phyloP scores from a whole-genome alignment of 225 moss, liverwort and hornwort genomes.

The Straminergon stramineum region DNA sequence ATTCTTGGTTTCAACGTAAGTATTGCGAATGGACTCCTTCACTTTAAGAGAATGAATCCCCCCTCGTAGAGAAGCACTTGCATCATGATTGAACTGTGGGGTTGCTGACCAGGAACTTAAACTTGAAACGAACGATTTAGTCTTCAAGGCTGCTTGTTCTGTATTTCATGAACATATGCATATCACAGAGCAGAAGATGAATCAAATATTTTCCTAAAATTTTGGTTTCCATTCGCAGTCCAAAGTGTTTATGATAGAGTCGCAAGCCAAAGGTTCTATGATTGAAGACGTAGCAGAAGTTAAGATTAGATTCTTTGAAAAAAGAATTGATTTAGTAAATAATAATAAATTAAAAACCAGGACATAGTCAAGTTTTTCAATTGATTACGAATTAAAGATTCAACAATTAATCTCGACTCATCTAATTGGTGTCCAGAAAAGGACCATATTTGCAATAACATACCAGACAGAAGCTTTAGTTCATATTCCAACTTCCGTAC shows the following conservation, averaged over 20 bases:
- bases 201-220: not conserved
- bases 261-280: not conserved
- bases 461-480: constrained; percentile 75
- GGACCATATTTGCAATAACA: not conserved
- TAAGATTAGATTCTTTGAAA: not conserved
- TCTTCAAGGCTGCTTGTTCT: constrained; percentile 72
- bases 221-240: not conserved
- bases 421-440: not conserved
- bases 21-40: constrained; percentile 56
- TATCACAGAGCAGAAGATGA: not conserved
- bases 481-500: constrained; percentile 95
- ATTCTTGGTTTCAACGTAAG: constrained; percentile 43
- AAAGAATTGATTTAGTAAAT: not conserved
- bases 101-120: constrained; percentile 60
- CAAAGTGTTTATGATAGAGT: not conserved
- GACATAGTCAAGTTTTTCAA: not conserved
- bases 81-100: constrained; percentile 42
- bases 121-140: constrained; percentile 64
- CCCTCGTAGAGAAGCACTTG: constrained; percentile 31
- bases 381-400: not conserved
- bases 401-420: not conserved
- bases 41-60: constrained; percentile 43
- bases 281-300: not conserved
- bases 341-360: not conserved
- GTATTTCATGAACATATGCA: not conserved